Evolutionary conservation across 768 basidiomycete species (phyloP), one percentile per base, ranked within the genome.

Genomic region (Kwoniella botswanensis): DNA sequence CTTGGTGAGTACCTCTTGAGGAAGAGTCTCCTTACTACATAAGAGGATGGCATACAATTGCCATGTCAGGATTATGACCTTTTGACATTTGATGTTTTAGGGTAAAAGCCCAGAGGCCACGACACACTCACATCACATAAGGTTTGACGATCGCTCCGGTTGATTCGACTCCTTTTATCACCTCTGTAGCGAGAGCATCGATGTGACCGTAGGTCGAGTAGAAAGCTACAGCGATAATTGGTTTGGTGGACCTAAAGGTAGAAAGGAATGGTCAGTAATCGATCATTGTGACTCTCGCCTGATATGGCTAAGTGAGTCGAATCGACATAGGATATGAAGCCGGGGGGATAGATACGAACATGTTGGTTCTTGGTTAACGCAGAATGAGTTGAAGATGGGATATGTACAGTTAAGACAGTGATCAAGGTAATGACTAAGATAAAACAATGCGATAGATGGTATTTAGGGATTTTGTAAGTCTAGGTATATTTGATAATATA

Each of bases 11-110:
- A 93, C 81, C 7, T 92, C 91, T 9, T 86, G 78, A 2, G 90
- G 77, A 63, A 95, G 89, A 0, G 93, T 95, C 85, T 95, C 93
- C 62, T 89, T 77, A 70, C 82, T 82, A 58, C 13, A 1, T 35
- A 35, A 35, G 35, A 35, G 35, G 7, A 35, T 35, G 35, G 35
- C 35, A 35, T 1, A 35, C 35, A 35, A 9, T 17, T 9, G 18
- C 3, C 55, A 12, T n/a, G 55, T n/a, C 55, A 56, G 22, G 5
- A 56, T n/a, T 56, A 4, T 18, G 17, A 17, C 4, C 5, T 35
- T 35, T 35, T 35, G 35, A 6, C 35, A 35, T 35, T 35, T 35
- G 35, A 35, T 35, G 1, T 35, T 35, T 9, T 9, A 35, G 35
- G 35, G 6, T 35, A 35, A 9, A 6, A 35, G 35, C 5, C 35